A percentile compares a stretch with the other conserved stretches of the same genome.
phyloP scores from a whole-genome alignment of 768 basidiomycete genomes.

The Trametes elegans region DNA sequence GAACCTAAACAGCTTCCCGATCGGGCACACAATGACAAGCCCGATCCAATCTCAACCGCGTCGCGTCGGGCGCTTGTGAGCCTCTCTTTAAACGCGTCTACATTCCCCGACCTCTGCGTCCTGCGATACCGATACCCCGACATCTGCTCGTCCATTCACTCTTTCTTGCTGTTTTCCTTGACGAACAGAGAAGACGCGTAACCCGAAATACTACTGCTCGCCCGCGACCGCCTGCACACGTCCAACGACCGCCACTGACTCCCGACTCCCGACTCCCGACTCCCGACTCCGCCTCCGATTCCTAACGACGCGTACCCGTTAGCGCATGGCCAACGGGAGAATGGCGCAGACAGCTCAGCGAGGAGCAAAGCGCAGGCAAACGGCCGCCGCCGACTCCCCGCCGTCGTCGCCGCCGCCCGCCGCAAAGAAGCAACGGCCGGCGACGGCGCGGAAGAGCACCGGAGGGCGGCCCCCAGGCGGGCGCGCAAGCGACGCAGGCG shows the following conservation, averaged over 20 bases:
- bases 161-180: neutral
- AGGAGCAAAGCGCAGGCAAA: constrained; percentile 45
- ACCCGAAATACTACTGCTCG: no score
- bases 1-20: neutral
- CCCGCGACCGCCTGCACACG: neutral
- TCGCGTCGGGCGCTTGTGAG: constrained; percentile 9
- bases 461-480: constrained; percentile 55
- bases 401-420: constrained; percentile 43
- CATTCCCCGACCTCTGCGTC: neutral
- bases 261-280: neutral
- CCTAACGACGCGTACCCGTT: no score
- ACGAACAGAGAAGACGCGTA: no score
- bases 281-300: neutral
- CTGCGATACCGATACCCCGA: constrained; percentile 11
- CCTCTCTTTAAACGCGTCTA: constrained; percentile 8
- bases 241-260: neutral
- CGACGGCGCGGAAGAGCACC: constrained; percentile 84
- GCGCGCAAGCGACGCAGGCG: constrained; percentile 20
- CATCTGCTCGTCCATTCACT: neutral
- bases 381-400: constrained; percentile 35
- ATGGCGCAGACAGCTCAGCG: constrained; percentile 76
- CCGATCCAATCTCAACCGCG: constrained; percentile 23
- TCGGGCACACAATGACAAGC: constrained; percentile 1
- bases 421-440: constrained; percentile 47
- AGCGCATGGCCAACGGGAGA: no score